phyloP scores from a whole-genome alignment of 805 yeast genomes.

The Candida quercuum region DNA sequence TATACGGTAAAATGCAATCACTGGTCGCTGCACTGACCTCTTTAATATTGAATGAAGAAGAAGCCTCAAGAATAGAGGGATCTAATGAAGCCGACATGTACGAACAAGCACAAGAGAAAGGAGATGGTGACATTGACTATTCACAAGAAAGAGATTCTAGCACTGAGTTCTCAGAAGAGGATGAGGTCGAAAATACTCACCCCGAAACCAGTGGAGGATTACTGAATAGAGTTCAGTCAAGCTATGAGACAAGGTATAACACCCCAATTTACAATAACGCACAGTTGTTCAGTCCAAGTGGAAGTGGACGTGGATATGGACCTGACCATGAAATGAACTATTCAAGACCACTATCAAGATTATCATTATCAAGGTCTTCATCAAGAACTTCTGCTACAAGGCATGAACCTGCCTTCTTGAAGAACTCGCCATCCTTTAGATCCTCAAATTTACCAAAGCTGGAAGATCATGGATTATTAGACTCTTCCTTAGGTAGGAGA shows the following conservation, averaged over 20 bases:
- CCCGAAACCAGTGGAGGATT: too few relatives aligned
- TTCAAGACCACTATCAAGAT: too few relatives aligned
- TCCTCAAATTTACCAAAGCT: slow-evolving; percentile 6
- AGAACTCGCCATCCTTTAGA: slow-evolving; percentile 6
- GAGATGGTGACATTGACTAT: background rate
- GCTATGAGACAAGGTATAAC: background rate
- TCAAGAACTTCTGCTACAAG: too few relatives aligned
- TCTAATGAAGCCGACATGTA: slow-evolving; percentile 3
- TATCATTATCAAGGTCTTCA: background rate
- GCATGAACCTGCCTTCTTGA: background rate
- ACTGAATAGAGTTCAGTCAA: too few relatives aligned
- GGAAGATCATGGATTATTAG: too few relatives aligned
- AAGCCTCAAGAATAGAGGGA: slow-evolving; percentile 8
- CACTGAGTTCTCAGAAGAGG: slow-evolving; percentile 2
- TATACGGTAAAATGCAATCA: slow-evolving; percentile 28
- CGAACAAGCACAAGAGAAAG: background rate
- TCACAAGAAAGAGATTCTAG: background rate
- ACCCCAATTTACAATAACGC: background rate
- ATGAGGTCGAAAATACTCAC: background rate
- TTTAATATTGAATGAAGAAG: slow-evolving; percentile 25
- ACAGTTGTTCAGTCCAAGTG: background rate
- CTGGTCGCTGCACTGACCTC: slow-evolving; percentile 28
- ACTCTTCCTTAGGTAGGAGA: background rate
- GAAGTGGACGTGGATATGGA: too few relatives aligned
- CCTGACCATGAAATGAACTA: too few relatives aligned